Percentiles rank a stretch among this genome's conserved stretches.
Evolutionary conservation across 2,329 filamentous ascomycete genomes (phyloP).

Genomic region (Aspergillus ibericus): DNA sequence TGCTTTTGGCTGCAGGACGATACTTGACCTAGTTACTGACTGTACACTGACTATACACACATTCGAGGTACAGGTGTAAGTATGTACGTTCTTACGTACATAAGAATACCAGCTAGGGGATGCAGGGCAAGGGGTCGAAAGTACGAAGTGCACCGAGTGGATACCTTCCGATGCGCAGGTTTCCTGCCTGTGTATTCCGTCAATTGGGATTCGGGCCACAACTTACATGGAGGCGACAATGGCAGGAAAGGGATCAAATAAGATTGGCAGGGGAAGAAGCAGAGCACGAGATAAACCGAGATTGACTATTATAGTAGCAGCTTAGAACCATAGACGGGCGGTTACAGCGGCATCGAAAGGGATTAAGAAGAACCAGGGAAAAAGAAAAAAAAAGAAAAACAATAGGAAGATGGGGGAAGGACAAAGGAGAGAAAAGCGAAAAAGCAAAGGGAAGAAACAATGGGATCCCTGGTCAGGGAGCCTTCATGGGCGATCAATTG

Average conservation of each 20-base stretch:
- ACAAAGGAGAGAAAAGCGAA: neutral
- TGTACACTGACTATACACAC: neutral
- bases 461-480: neutral
- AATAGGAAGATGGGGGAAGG: neutral
- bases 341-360: conserved; percentile 14
- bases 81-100: neutral
- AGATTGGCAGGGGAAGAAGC: neutral
- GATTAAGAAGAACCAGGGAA: neutral
- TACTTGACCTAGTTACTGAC: neutral
- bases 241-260: neutral
- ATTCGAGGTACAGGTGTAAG: neutral
- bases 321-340: neutral
- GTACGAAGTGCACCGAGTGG: neutral
- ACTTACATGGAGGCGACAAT: neutral
- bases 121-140: neutral
- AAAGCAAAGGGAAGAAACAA: neutral
- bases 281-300: neutral
- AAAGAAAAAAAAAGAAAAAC: conserved; percentile 3
- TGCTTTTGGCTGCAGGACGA: neutral
- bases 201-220: neutral
- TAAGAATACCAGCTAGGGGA: neutral
- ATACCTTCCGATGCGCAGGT: neutral
- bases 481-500: neutral
- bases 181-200: neutral
- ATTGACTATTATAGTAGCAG: neutral